Evolutionary conservation across 371 early-diverging fungal genomes (phyloP).

Genomic region (Furculomyces boomerangus): DNA sequence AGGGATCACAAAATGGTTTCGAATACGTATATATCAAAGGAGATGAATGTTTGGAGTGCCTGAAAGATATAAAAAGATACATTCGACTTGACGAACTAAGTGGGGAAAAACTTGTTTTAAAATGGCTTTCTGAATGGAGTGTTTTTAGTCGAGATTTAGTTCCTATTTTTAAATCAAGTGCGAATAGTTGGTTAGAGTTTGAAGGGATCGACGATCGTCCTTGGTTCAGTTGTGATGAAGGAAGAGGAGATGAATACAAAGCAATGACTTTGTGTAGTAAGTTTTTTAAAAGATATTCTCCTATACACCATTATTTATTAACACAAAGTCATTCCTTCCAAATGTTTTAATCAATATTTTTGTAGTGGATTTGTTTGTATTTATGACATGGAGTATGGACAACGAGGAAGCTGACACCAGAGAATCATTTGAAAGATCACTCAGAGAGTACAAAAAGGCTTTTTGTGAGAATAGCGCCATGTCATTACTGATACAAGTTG

Average conservation of each 20-base stretch:
- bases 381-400: slow-evolving; percentile 50
- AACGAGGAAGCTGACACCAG: slow-evolving; percentile 29
- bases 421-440: slow-evolving; percentile 29
- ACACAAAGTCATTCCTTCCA: slow-evolving; percentile 5
- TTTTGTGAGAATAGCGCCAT: slow-evolving; percentile 38
- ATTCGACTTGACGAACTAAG: slow-evolving; percentile 50
- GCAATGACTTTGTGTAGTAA: neutral
- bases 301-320: slow-evolving; percentile 6
- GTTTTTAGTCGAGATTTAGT: slow-evolving; percentile 55
- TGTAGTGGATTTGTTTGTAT: slow-evolving; percentile 21
- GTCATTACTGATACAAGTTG: slow-evolving; percentile 12
- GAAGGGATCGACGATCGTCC: slow-evolving; percentile 2
- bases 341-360: neutral
- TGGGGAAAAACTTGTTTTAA: slow-evolving; percentile 36
- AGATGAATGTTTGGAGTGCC: slow-evolving; percentile 56
- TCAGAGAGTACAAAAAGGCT: slow-evolving; percentile 47
- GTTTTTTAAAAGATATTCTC: slow-evolving; percentile 2
- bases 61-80: slow-evolving; percentile 54
- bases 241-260: neutral
- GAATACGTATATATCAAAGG: slow-evolving; percentile 44
- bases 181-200: slow-evolving; percentile 5
- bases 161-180: slow-evolving; percentile 46
- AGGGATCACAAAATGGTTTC: too few species aligned
- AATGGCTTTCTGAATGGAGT: slow-evolving; percentile 48
- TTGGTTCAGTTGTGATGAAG: slow-evolving; percentile 2